phyloP scores from a whole-genome alignment of 1,284 basidiomycete genomes.

The Trichosporon coremiiforme region DNA sequence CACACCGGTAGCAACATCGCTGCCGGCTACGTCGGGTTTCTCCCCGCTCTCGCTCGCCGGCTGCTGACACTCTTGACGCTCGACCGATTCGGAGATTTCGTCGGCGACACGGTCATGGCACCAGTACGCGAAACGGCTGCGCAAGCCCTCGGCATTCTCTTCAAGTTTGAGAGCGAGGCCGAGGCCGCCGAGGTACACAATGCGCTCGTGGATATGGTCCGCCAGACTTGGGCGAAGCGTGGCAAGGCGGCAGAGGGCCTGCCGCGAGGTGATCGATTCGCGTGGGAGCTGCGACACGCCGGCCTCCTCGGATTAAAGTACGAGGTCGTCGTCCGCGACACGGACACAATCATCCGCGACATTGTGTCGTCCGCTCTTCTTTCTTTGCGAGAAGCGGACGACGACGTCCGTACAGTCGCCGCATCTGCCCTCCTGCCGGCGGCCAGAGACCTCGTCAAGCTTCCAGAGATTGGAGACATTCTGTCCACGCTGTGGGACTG shows the following conservation, averaged over 20 bases:
- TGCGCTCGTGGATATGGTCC: constrained; percentile 89
- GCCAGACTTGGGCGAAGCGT: constrained; percentile 68
- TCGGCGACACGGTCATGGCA: constrained; percentile 93
- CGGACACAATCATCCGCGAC: constrained; percentile 61
- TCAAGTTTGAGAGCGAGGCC: constrained; percentile 78
- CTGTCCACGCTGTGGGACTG: constrained; percentile 89
- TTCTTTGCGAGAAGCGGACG: constrained; percentile 89
- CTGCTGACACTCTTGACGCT: constrained; percentile 90
- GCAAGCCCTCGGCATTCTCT: constrained; percentile 86
- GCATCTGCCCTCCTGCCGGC: constrained; percentile 89
- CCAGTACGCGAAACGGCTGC: constrained; percentile 96
- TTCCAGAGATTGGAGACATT: constrained; percentile 65
- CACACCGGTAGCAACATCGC: constrained; percentile 80
- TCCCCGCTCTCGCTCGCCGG: constrained; percentile 70
- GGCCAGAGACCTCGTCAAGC: constrained; percentile 72
- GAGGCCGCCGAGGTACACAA: constrained; percentile 78
- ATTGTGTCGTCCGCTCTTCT: constrained; percentile 85
- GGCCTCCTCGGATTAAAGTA: constrained; percentile 96
- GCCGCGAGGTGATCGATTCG: constrained; percentile 61
- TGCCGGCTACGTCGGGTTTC: constrained; percentile 64
- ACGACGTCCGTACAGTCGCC: constrained; percentile 95
- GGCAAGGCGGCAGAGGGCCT: constrained; percentile 56
- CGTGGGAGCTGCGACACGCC: constrained; percentile 98
- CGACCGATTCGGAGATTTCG: constrained; percentile 96
- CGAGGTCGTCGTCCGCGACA: constrained; percentile 81